A percentile compares a stretch with the other conserved stretches of the same genome.
These are phyloP conservation scores for Flaveria trinervia DNA, from an alignment of 129 eudicot genomes.

Conservation along the genomic window DNA sequence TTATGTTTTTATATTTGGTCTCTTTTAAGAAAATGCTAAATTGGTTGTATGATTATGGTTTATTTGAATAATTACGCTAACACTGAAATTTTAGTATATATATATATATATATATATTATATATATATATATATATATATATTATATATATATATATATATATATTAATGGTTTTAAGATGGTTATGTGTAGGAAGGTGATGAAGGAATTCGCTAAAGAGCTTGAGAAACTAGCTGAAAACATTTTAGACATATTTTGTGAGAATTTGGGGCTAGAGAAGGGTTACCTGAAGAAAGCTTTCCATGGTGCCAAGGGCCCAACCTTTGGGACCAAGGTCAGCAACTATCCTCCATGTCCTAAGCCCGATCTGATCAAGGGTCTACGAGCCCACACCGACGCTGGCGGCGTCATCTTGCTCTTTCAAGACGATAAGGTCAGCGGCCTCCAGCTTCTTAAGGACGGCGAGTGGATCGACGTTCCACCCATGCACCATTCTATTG, in stretches of 20 bases:
- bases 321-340: constrained; percentile 91
- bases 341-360: constrained; percentile 95
- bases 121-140: no score
- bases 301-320: constrained; percentile 85
- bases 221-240: constrained; percentile 77
- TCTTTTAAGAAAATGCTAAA: no score
- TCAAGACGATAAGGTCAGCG: constrained; percentile 96
- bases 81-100: no score
- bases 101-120: no score
- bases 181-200: constrained; percentile 43
- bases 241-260: constrained; percentile 79
- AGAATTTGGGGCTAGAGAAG: constrained; percentile 84
- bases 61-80: no score
- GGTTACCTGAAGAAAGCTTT: constrained; percentile 86
- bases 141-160: no score
- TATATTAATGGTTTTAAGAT: no score
- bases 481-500: constrained; percentile 96
- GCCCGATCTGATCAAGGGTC: constrained; percentile 93
- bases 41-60: no score
- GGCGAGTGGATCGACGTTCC: constrained; percentile 92
- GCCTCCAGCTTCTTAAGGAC: constrained; percentile 94
- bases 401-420: constrained; percentile 95
- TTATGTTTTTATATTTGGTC: no score
- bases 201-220: constrained; percentile 77
- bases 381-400: constrained; percentile 95